phyloP scores from a whole-genome alignment of 495 filamentous ascomycete species.

The Neurospora sp. region DNA sequence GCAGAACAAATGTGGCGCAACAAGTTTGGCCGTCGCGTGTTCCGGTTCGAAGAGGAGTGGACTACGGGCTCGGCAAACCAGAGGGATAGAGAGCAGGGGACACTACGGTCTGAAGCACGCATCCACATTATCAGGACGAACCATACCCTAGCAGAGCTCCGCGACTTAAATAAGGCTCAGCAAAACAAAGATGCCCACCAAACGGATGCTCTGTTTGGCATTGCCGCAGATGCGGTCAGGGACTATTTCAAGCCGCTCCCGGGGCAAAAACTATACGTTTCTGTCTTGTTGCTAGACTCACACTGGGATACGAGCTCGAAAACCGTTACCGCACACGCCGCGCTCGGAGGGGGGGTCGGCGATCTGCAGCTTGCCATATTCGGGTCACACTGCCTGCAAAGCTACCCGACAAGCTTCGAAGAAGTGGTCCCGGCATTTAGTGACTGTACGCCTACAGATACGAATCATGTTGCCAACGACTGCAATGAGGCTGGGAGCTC shows the following conservation, averaged over 20 bases:
- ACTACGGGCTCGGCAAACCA: slow-evolving; percentile 64
- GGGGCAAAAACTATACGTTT: slow-evolving; percentile 78
- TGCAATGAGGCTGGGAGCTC: slow-evolving; percentile 74
- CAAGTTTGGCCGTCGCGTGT: slow-evolving; percentile 70
- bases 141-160: slow-evolving; percentile 77
- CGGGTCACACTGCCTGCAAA: slow-evolving; percentile 80
- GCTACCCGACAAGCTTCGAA: slow-evolving; percentile 74
- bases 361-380: slow-evolving; percentile 78
- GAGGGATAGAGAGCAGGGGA: slow-evolving; percentile 54
- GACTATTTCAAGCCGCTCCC: slow-evolving; percentile 61
- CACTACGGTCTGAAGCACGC: slow-evolving; percentile 81
- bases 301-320: slow-evolving; percentile 72
- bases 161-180: slow-evolving; percentile 70
- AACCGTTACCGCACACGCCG: slow-evolving; percentile 70
- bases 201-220: slow-evolving; percentile 60
- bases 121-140: slow-evolving; percentile 71
- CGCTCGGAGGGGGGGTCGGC: slow-evolving; percentile 54
- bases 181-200: slow-evolving; percentile 58
- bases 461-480: slow-evolving; percentile 71
- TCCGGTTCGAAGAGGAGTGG: slow-evolving; percentile 91
- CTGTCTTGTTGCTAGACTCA: slow-evolving; percentile 70
- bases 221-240: slow-evolving; percentile 65
- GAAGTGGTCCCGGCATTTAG: slow-evolving; percentile 78
- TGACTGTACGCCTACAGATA: slow-evolving; percentile 83
- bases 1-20: slow-evolving; percentile 90